Evolutionary conservation across 495 filamentous ascomycete species (phyloP).

Genomic region (Aspergillus hancockii): DNA sequence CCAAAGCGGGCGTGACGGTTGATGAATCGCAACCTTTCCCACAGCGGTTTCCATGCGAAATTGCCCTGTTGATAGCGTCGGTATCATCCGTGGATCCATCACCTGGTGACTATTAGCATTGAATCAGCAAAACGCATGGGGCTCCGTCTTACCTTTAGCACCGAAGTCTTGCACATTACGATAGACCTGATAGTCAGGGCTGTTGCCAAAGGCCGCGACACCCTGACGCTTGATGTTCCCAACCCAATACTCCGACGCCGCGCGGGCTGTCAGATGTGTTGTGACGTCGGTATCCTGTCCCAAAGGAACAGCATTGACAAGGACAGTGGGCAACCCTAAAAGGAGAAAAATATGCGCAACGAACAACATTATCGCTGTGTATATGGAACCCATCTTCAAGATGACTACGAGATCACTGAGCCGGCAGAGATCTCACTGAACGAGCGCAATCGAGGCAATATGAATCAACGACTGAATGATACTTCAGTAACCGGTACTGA

Average conservation of each 20-base stretch:
- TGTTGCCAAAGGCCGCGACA: slow-evolving; percentile 59
- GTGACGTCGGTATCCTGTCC: slow-evolving; percentile 22
- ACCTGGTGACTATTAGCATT: slow-evolving; percentile 43
- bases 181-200: slow-evolving; percentile 68
- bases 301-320: slow-evolving; percentile 45
- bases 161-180: slow-evolving; percentile 88
- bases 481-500: slow-evolving; percentile 42
- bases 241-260: slow-evolving; percentile 68
- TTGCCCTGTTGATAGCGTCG: slow-evolving; percentile 83
- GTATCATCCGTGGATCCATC: slow-evolving; percentile 85
- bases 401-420: slow-evolving; percentile 28
- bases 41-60: slow-evolving; percentile 75
- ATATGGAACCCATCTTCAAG: slow-evolving; percentile 31
- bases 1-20: slow-evolving; percentile 72
- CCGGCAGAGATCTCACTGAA: slow-evolving; percentile 34
- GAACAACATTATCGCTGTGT: slow-evolving; percentile 33
- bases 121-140: slow-evolving; percentile 14
- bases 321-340: slow-evolving; percentile 35
- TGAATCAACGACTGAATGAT: slow-evolving; percentile 12
- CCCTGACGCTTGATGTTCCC: slow-evolving; percentile 71
- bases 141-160: slow-evolving; percentile 55
- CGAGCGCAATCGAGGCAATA: slow-evolving; percentile 12
- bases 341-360: slow-evolving; percentile 41
- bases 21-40: slow-evolving; percentile 75
- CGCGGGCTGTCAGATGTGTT: slow-evolving; percentile 11